Evolutionary conservation across 2,329 filamentous ascomycete species (phyloP).

Genomic region (Sporothrix luriei): DNA sequence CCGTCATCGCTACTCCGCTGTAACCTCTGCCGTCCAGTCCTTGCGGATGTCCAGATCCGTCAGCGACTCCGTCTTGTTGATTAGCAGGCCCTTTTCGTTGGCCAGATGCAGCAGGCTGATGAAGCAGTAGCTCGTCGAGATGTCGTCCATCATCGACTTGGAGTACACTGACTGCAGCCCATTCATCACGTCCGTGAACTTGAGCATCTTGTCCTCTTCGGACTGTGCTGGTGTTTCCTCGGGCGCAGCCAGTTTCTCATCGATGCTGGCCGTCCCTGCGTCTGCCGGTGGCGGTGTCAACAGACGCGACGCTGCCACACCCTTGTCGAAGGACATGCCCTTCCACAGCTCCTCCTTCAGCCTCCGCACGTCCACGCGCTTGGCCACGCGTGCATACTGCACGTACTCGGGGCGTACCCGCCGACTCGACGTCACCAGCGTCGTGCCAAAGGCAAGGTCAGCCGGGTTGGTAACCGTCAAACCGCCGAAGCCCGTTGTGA

Average conservation of each 20-base stretch:
- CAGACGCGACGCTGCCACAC: conserved; percentile 44
- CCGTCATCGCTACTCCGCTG: conserved; percentile 44
- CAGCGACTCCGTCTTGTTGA: conserved; percentile 64
- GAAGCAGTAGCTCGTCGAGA: conserved; percentile 91
- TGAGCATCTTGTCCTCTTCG: conserved; percentile 61
- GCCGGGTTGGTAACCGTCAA: conserved; percentile 51
- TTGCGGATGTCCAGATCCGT: conserved; percentile 63
- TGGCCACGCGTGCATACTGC: conserved; percentile 69
- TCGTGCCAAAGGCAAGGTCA: conserved; percentile 62
- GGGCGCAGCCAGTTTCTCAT: conserved; percentile 33
- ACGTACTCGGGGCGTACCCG: conserved; percentile 68
- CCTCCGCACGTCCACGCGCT: conserved; percentile 70
- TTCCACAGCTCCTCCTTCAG: conserved; percentile 73
- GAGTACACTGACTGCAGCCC: conserved; percentile 83
- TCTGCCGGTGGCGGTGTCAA: conserved; percentile 35
- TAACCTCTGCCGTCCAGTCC: conserved; percentile 63
- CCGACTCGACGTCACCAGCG: conserved; percentile 66
- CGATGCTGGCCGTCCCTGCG: neutral
- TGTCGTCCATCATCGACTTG: conserved; percentile 83
- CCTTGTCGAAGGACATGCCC: conserved; percentile 61
- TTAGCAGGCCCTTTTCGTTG: conserved; percentile 85
- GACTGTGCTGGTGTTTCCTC: conserved; percentile 14
- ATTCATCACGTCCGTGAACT: conserved; percentile 92
- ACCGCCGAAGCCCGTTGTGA: conserved; percentile 48
- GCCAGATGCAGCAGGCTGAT: conserved; percentile 89